A percentile compares a stretch with the other conserved stretches of the same genome.
Conservation (phyloP, 179 eudicot genomes). For the Spinacia oleracea region DNA sequence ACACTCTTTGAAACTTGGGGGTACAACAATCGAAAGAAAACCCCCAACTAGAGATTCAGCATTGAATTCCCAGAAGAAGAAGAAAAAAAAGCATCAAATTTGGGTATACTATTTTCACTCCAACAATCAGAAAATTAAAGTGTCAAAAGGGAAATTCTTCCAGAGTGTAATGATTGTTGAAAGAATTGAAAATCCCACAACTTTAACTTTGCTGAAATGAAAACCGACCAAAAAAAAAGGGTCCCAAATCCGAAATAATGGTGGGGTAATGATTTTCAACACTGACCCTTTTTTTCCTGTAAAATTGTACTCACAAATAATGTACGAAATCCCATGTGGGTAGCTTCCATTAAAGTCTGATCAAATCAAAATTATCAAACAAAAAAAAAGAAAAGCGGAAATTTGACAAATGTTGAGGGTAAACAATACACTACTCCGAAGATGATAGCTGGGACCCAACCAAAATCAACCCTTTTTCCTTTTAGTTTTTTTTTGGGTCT, state of each 20-base stretch:
- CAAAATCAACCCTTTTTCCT: not conserved
- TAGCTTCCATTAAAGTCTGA: slow-evolving; percentile 44
- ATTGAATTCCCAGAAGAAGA: slow-evolving; percentile 17
- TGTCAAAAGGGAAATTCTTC: slow-evolving; percentile 25
- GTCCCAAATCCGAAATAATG: slow-evolving; percentile 29
- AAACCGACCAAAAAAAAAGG: slow-evolving; percentile 25
- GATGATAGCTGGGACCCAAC: slow-evolving; percentile 2
- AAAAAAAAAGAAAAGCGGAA: slow-evolving; percentile 9
- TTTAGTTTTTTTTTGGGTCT: not conserved
- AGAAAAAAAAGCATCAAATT: not conserved
- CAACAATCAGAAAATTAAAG: slow-evolving; percentile 11
- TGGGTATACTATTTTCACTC: not conserved
- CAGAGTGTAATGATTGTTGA: slow-evolving; percentile 35
- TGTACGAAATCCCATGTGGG: slow-evolving; percentile 34
- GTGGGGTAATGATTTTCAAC: slow-evolving; percentile 9
- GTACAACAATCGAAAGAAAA: slow-evolving; percentile 10
- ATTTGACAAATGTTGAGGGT: slow-evolving; percentile 25
- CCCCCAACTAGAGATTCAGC: slow-evolving; percentile 13
- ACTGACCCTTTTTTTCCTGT: not conserved
- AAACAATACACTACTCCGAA: not conserved
- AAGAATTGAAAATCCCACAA: slow-evolving; percentile 18
- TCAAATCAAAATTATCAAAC: slow-evolving; percentile 16
- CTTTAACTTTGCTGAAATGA: slow-evolving; percentile 25
- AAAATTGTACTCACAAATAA: not conserved
- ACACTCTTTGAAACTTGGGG: too few relatives aligned